Evolutionary conservation across 192 early-diverging fungal species (phyloP), one percentile per base, ranked within the genome.

Genomic region (Chytriomyces confervae): DNA sequence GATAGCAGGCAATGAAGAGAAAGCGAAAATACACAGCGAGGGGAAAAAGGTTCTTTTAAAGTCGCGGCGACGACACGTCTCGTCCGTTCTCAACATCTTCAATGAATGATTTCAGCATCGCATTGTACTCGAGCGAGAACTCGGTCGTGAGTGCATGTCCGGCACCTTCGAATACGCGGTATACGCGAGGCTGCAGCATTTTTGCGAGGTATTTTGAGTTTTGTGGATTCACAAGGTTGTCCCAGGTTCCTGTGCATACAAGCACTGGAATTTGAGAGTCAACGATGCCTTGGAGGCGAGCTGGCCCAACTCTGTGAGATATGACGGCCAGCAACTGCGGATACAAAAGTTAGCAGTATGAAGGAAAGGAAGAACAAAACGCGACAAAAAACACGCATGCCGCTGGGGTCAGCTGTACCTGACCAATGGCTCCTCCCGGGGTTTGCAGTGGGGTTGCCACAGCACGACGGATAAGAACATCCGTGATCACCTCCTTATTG

Each of bases 131-230:
- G 16, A n/a, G 53, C 20, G 13, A 57, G 53, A 57, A 23, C 47
- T 68, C 66, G 13, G 20, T 46, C 7, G 11, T 68, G 27, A 68
- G 18, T 7, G 23, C 8, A 46, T 68, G 66, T 46, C 66, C 66
- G 43, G 66, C 66, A 16, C 46, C 43, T 68, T 68, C 11, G 44
- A 68, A 68, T 4, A 45, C 44, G 66, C 66, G 66, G 23, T 68
- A 68, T 11, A n/a, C 66, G 20, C 44, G 20, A 11, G 66, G 48
- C 24, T 60, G 48, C 5, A 76, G 29, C 48, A 27, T 47, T 53
- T 76, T 44, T n/a, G 75, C 75, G 1, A 76, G 24, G 50, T 78
- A 78, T 5, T n/a, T 46, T 73, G 77, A 78, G 60, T 78, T 75
- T 7, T 24, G 3, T 27, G 69, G 77, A 36, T 73, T 23, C 50